These are phyloP conservation scores for Xylariaceae sp. DNA, from an alignment of 2,329 filamentous ascomycete species.

Conservation along the genomic window DNA sequence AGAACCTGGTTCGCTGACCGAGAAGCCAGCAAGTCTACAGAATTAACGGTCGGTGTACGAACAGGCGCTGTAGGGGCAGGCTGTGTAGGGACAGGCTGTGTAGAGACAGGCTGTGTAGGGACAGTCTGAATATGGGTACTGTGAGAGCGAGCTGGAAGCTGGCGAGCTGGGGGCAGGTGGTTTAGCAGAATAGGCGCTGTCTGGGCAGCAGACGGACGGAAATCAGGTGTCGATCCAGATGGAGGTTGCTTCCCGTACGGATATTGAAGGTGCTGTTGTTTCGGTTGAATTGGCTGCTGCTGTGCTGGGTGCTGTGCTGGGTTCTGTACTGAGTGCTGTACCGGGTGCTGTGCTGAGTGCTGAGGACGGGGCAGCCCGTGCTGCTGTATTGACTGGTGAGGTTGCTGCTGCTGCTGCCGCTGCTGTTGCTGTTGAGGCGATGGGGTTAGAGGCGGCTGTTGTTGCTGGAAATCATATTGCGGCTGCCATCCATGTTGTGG, in stretches of 20 bases:
- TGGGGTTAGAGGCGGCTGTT: no score
- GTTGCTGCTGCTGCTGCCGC: constrained; percentile 10
- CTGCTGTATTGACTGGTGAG: constrained; percentile 10
- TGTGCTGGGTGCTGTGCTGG: constrained; percentile 7
- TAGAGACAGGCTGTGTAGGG: not conserved
- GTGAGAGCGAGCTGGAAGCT: constrained; percentile 10
- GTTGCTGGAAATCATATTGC: constrained; percentile 12
- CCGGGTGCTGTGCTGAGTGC: not conserved
- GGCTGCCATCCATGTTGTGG: constrained; percentile 4
- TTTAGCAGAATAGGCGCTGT: not conserved
- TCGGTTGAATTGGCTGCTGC: not conserved
- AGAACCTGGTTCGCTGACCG: constrained; percentile 3
- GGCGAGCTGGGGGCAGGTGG: not conserved
- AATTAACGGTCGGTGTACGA: not conserved
- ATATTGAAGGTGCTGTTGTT: constrained; percentile 7
- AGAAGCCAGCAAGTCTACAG: constrained; percentile 1
- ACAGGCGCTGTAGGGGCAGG: not conserved
- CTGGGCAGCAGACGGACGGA: constrained; percentile 8
- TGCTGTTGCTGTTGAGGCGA: constrained; percentile 3
- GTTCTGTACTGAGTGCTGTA: not conserved
- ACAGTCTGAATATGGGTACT: not conserved
- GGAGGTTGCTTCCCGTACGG: constrained; percentile 9
- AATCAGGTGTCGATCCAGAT: constrained; percentile 7
- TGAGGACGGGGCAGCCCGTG: not conserved
- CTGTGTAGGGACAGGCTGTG: constrained; percentile 1